A percentile compares a stretch with the other conserved stretches of the same genome.
These are phyloP conservation scores for Chrysoporthe puriensis DNA, from an alignment of 2,329 filamentous ascomycete species.

Conservation along the genomic window DNA sequence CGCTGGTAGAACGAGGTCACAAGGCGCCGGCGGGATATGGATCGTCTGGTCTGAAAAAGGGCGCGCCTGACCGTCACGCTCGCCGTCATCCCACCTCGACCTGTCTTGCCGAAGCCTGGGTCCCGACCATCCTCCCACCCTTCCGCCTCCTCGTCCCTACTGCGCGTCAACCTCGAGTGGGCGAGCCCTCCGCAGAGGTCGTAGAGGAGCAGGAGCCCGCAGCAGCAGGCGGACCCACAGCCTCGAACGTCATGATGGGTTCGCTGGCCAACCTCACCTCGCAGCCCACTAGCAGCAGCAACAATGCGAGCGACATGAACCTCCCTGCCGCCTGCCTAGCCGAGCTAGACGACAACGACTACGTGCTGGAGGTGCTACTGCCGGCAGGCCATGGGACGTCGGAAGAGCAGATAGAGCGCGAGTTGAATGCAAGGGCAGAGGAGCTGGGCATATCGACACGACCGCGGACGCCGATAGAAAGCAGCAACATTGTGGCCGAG, in stretches of 20 bases:
- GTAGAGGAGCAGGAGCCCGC: conserved; percentile 10
- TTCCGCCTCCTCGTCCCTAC: background rate
- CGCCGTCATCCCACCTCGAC: conserved; percentile 17
- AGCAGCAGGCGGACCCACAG: conserved; percentile 21
- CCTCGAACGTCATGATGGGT: conserved; percentile 28
- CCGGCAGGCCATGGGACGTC: conserved; percentile 36
- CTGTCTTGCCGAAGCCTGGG: background rate
- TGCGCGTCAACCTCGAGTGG: background rate
- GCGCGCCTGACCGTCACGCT: conserved; percentile 28
- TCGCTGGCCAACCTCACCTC: conserved; percentile 31
- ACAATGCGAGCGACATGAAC: conserved; percentile 22
- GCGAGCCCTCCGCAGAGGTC: background rate
- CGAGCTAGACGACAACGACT: conserved; percentile 47
- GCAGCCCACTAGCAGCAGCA: conserved; percentile 25
- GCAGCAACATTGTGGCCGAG: conserved; percentile 45
- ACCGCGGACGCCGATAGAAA: conserved; percentile 37
- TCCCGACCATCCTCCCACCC: background rate
- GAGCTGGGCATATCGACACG: conserved; percentile 42
- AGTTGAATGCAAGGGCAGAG: conserved; percentile 40
- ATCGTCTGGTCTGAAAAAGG: conserved; percentile 22
- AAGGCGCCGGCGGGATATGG: conserved; percentile 18
- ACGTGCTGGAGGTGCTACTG: conserved; percentile 45
- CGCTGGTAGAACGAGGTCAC: background rate
- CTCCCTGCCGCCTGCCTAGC: conserved; percentile 21
- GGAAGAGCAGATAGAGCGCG: conserved; percentile 45